Evolutionary conservation across 2,329 filamentous ascomycete species (phyloP), one percentile per base, ranked within the genome.

Genomic region (Penicillium sp.): DNA sequence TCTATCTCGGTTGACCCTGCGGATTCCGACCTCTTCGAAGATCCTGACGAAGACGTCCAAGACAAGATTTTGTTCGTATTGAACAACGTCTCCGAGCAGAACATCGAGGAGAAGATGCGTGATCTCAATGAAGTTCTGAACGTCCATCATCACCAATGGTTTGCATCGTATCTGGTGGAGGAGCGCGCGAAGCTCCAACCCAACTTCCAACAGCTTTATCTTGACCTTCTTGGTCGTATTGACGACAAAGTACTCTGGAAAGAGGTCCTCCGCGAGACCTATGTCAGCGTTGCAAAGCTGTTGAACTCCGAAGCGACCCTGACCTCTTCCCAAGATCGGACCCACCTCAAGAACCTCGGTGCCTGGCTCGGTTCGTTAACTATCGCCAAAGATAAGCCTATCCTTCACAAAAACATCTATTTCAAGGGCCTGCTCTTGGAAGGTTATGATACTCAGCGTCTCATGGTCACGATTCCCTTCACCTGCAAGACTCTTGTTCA

Each of bases 121-220:
- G 89, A 96, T 56, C 79, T 98, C 29, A 84, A 82, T 40, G 84
- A 88, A 31, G 82, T 87, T 36, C 73, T 98, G 39, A 83, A 89
- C 41, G 81, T 86, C 43, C 83, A 84, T 56, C 86, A 96, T 65
- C 87, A 94, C 61, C 89, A 94, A 63, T 98, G 93, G 93, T 98
- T 98, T 63, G 93, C 94, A 6, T 84, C 84, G 39, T 95, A 97
- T 62, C 77, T 98, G 8, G 93, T 98, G 2, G 91, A 96, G 63
- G 88, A 96, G 65, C 88, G 94, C 37, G 94, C 91, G 26, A 97
- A 96, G 70, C 85, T 95, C 75, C 91, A 98, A 65, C 90, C 91
- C 5, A 98, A 98, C 67, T 97, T 94, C 63, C 93, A 98, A 59
- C 80, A 86, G 49, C 81, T 98, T 18, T 98, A 98, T 65, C 79